Conservation (phyloP, 225 moss, liverwort and hornwort species). For the Bryum argenteum region DNA sequence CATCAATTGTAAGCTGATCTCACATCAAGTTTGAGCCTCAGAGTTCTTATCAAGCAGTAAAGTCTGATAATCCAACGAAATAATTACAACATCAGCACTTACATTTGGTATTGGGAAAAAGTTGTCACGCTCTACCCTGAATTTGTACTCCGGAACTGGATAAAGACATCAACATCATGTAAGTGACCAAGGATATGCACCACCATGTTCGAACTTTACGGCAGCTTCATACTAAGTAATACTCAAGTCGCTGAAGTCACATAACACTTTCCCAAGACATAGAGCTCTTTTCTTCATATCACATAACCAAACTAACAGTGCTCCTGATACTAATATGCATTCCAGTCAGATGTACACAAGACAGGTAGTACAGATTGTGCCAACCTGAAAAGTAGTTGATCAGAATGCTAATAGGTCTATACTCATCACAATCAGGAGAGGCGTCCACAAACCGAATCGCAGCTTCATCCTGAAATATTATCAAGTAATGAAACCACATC, state of each 20-base stretch:
- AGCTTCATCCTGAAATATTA: constrained; percentile 79
- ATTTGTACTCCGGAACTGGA: constrained; percentile 86
- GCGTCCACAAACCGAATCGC: constrained; percentile 75
- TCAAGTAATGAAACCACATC: constrained; percentile 1
- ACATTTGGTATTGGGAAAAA: constrained; percentile 92
- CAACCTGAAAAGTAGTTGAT: constrained; percentile 92
- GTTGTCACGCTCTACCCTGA: constrained; percentile 72
- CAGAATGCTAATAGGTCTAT: constrained; percentile 83
- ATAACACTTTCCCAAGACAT: neutral
- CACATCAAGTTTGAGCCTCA: neutral
- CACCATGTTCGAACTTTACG: constrained; percentile 1
- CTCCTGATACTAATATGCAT: neutral
- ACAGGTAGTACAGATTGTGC: neutral
- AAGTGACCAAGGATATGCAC: constrained; percentile 16
- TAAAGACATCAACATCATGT: constrained; percentile 20
- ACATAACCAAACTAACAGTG: neutral
- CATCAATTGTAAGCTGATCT: neutral
- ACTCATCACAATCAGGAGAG: constrained; percentile 74
- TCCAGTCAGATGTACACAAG: constrained; percentile 2
- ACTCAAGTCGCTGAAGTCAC: constrained; percentile 2
- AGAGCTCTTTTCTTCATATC: neutral
- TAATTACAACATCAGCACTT: constrained; percentile 28
- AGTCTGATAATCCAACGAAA: neutral
- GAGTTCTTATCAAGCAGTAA: constrained; percentile 11
- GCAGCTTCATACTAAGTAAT: neutral